Evolutionary conservation across 1,139 yeast genomes (phyloP), one percentile per base, ranked within the genome.

Genomic region (Magnusiomyces tetraspermus): DNA sequence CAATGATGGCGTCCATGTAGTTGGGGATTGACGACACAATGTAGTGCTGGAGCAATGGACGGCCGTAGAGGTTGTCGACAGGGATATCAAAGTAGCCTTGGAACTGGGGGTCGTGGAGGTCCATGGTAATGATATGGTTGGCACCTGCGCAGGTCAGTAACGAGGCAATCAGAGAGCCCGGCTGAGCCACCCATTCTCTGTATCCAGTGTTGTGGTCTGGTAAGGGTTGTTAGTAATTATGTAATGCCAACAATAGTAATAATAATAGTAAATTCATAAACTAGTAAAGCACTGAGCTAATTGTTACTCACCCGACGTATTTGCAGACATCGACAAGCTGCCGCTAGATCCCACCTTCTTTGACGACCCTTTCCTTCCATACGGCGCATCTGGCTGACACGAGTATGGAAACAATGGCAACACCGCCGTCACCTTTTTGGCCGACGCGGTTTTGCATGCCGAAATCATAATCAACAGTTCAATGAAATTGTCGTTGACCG

Each of bases 91-190:
- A 89, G 64, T 85, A 89, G 2, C 97, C 97, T 67, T 89, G 96
- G 68, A 86, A 89, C 70, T 89, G 97, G 17, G 72, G 88, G 66
- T 90, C 98, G 66, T 92, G 98, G 55, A 94, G 76, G 66, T 94
- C 99, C 97, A 92, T 90, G 13, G 99, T 92, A 58, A 94, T 89
- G 58, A 92, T 82, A 63, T 95, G 90, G 69, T 94, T 95, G 1
- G 97, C 96, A 36, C 99, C 98, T 0, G 98, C 95, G 2, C 95
- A 82, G 13, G 89, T 85, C 59, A 94, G 73, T 59, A 92, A 71
- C 62, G 89, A 85, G 44, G 98, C 97, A 58, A 94, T 80, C 57
- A 94, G 74, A 2, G 96, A 89, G 10, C 99, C 98, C 48, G 92
- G 84, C 68, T 90, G 97, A 0, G 97, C 95, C 31, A 90, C 83